These are phyloP conservation scores for Coniosporium apollinis DNA, from an alignment of 495 filamentous ascomycete species.

Conservation along the genomic window DNA sequence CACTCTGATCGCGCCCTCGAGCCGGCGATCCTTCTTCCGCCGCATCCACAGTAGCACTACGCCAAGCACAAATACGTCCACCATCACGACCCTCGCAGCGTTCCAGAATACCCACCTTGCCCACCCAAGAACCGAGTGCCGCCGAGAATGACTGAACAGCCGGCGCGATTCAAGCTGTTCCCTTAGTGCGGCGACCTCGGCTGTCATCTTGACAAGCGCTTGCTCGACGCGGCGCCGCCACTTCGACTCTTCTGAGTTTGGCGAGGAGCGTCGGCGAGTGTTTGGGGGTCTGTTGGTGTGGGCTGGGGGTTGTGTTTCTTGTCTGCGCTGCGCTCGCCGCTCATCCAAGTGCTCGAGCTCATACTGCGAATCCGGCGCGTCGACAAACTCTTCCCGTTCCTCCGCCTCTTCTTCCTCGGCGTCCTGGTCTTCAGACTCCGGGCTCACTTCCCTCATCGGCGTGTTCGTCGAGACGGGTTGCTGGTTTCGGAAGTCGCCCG, in stretches of 20 bases:
- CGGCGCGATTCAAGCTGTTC: constrained; percentile 69
- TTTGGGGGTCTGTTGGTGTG: neutral
- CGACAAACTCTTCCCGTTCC: constrained; percentile 23
- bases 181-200: constrained; percentile 82
- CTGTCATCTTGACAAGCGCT: constrained; percentile 74
- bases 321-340: neutral
- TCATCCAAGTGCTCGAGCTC: constrained; percentile 12
- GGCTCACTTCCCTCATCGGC: constrained; percentile 52
- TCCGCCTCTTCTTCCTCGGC: constrained; percentile 33
- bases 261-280: constrained; percentile 7
- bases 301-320: neutral
- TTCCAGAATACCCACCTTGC: constrained; percentile 52
- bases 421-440: constrained; percentile 65
- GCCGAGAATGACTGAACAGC: constrained; percentile 35
- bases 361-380: constrained; percentile 25
- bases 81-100: constrained; percentile 51
- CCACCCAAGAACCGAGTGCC: constrained; percentile 49
- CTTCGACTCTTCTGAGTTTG: constrained; percentile 20
- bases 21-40: constrained; percentile 51
- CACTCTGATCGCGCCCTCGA: constrained; percentile 58
- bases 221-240: constrained; percentile 78
- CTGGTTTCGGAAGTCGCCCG: neutral
- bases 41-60: constrained; percentile 66
- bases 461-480: constrained; percentile 5
- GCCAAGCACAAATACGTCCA: constrained; percentile 53